These are phyloP conservation scores for Pichia sp. DNA, from an alignment of 1,139 yeast species.

Conservation along the genomic window DNA sequence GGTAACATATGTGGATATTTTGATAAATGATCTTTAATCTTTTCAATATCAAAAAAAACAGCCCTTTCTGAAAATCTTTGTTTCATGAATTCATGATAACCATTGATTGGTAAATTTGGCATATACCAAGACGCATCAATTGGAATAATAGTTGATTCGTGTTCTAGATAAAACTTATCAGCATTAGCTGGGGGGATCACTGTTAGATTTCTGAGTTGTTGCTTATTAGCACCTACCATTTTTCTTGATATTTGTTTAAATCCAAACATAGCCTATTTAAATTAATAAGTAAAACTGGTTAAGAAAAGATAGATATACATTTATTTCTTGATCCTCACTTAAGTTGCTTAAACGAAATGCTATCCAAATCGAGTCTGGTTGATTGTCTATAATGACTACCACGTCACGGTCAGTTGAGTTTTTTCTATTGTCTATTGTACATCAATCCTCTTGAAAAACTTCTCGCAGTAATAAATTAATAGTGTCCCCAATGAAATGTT, in stretches of 20 bases:
- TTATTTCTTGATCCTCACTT: no score
- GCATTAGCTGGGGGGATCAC: constrained; percentile 21
- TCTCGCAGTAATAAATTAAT: no score
- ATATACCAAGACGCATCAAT: constrained; percentile 91
- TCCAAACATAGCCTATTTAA: neutral
- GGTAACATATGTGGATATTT: constrained; percentile 92
- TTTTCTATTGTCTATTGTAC: no score
- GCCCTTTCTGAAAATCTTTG: constrained; percentile 57
- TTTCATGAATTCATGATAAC: constrained; percentile 48
- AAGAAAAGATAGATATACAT: no score
- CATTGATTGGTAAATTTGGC: constrained; percentile 66
- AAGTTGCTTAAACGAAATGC: no score
- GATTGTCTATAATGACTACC: no score
- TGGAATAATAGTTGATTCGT: constrained; percentile 42
- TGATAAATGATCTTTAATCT: constrained; percentile 48
- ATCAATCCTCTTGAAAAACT: no score
- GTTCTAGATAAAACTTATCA: constrained; percentile 11
- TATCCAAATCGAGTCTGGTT: no score
- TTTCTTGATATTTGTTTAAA: neutral
- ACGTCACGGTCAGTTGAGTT: no score
- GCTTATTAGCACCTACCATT: neutral
- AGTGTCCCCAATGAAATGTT: no score
- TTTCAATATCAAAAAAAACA: constrained; percentile 76
- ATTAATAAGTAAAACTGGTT: no score
- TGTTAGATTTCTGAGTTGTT: constrained; percentile 6